Evolutionary conservation across 345 rosid genomes (phyloP).

Genomic region (Linum lewisii): DNA sequence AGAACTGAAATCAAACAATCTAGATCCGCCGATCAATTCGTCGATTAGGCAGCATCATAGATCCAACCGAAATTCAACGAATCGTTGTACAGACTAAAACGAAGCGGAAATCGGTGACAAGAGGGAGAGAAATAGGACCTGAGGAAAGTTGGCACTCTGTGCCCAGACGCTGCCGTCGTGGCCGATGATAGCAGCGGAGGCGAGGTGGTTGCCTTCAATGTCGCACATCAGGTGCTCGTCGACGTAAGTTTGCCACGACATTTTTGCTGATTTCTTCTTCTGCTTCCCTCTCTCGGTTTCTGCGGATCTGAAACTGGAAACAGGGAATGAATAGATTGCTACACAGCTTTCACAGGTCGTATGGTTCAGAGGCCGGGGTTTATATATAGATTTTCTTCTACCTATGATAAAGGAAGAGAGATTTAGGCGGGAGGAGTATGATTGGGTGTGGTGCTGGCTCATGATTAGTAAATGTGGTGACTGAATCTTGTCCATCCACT

Average conservation of each 20-base stretch:
- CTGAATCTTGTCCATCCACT: too few species aligned
- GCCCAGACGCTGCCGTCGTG: background rate
- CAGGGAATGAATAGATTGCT: background rate
- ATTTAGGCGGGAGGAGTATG: background rate
- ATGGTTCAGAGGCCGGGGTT: background rate
- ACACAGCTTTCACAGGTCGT: background rate
- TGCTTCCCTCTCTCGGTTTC: too few species aligned
- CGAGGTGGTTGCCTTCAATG: background rate
- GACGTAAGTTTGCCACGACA: background rate
- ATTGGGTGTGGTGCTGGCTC: background rate
- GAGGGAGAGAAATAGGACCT: background rate
- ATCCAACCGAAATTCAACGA: background rate
- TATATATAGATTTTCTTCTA: background rate
- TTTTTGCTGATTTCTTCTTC: too few species aligned
- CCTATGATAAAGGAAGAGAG: background rate
- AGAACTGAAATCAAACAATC: background rate
- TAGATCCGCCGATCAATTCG: too few species aligned
- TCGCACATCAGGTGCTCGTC: constrained; percentile 1
- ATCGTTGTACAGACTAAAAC: too few species aligned
- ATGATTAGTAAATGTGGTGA: background rate
- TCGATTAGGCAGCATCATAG: background rate
- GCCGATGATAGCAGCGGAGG: background rate
- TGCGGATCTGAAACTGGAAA: background rate
- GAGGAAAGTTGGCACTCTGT: background rate
- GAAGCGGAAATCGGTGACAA: background rate